Conservation (phyloP, 768 basidiomycete genomes). For the Mycena epipterygia region DNA sequence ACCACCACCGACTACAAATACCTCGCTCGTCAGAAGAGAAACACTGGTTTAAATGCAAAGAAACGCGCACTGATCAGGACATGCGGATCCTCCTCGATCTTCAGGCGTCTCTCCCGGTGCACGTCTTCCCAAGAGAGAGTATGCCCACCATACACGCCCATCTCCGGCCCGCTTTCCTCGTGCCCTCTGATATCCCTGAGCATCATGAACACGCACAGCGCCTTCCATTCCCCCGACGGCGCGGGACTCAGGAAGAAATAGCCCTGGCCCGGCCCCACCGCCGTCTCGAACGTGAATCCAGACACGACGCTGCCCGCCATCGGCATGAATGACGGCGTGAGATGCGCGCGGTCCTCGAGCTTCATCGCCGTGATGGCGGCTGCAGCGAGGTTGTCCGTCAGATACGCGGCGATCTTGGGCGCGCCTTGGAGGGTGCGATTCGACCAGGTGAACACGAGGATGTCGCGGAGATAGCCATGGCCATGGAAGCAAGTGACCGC, state of each 20-base stretch:
- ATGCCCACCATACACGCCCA: constrained; percentile 33
- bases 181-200: constrained; percentile 37
- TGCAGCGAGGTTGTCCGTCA: not conserved
- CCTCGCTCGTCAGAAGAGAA: constrained; percentile 1
- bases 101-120: constrained; percentile 22
- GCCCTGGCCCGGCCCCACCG: constrained; percentile 30
- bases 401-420: constrained; percentile 30
- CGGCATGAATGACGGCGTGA: constrained; percentile 14
- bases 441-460: constrained; percentile 36
- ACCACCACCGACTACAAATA: constrained; percentile 53
- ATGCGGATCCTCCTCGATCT: constrained; percentile 37
- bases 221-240: constrained; percentile 30
- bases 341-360: not conserved
- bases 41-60: not conserved
- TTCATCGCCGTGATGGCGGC: not conserved
- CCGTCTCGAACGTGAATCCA: constrained; percentile 37
- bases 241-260: constrained; percentile 22
- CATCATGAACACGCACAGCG: constrained; percentile 25
- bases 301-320: constrained; percentile 17
- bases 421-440: constrained; percentile 32
- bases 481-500: constrained; percentile 5
- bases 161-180: constrained; percentile 33
- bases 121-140: constrained; percentile 35
- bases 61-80: constrained; percentile 34
- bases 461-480: constrained; percentile 31